Conservation (phyloP, 78 protist genomes). For the Dictyostelium firmibasis region DNA sequence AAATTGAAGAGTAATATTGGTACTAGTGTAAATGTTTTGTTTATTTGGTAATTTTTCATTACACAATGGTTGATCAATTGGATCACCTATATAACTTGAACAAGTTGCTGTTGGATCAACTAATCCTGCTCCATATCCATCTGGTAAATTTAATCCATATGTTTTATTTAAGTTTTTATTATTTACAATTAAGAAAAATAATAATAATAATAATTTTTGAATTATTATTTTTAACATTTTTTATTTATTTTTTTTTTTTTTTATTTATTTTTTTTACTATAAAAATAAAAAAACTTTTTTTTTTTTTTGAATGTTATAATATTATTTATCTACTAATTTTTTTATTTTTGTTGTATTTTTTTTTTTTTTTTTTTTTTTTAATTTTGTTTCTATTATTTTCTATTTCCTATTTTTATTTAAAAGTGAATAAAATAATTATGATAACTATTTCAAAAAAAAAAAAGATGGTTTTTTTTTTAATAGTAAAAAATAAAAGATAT, state of each 20-base stretch:
- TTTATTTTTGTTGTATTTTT: too few species aligned
- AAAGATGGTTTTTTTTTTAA: background rate
- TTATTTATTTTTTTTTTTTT: background rate
- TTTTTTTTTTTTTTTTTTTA: too few species aligned
- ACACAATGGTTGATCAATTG: background rate
- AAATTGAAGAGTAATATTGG: background rate
- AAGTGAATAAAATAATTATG: background rate
- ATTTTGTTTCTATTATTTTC: too few species aligned
- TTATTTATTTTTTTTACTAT: background rate
- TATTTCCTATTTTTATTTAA: too few species aligned
- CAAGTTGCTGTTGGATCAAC: constrained; percentile 5
- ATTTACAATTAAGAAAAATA: background rate
- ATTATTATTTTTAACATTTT: constrained; percentile 1
- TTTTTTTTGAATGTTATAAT: too few species aligned
- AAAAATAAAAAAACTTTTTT: background rate
- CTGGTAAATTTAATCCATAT: background rate
- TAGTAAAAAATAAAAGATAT: background rate
- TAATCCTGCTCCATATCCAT: background rate
- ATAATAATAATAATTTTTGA: background rate
- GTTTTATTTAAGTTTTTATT: background rate
- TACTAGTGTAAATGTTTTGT: background rate
- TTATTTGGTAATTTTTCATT: background rate
- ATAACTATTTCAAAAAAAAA: too few species aligned
- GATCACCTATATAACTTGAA: constrained; percentile 25
- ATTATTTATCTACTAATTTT: too few species aligned